Conservation (phyloP, 1,284 basidiomycete species). For the Pholiota adiposa region DNA sequence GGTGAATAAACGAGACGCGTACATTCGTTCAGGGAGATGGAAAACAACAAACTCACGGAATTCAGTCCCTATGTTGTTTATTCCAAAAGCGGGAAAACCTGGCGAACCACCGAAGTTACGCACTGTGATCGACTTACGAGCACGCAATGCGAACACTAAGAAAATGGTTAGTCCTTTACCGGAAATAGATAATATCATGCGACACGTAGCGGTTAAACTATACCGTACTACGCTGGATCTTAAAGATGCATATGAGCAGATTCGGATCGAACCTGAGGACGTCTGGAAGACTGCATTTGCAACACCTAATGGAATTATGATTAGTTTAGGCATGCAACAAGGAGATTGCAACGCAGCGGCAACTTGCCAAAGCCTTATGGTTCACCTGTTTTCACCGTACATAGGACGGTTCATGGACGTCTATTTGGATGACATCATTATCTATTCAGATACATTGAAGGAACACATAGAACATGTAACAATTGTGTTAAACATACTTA, state of each 20-base stretch:
- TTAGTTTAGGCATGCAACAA: slow-evolving; percentile 22
- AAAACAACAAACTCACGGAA: too few species aligned
- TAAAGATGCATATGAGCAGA: slow-evolving; percentile 26
- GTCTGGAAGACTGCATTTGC: slow-evolving; percentile 28
- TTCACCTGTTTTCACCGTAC: slow-evolving; percentile 9
- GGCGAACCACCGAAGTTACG: too few species aligned
- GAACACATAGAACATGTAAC: slow-evolving; percentile 36
- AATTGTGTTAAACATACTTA: slow-evolving; percentile 30
- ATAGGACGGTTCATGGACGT: slow-evolving; percentile 27
- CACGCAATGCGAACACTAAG: too few species aligned
- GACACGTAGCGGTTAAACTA: neutral
- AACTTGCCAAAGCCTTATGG: slow-evolving; percentile 14
- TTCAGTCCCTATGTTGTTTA: too few species aligned
- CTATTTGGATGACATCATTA: slow-evolving; percentile 37
- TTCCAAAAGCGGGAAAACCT: too few species aligned
- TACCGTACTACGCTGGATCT: slow-evolving; percentile 35
- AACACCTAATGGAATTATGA: slow-evolving; percentile 40
- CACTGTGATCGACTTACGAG: too few species aligned
- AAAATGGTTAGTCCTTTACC: too few species aligned
- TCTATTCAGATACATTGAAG: slow-evolving; percentile 35
- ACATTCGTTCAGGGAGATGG: too few species aligned
- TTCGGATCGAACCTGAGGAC: slow-evolving; percentile 33
- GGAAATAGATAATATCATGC: slow-evolving; percentile 6
- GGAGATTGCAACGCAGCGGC: slow-evolving; percentile 14
- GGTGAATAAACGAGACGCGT: too few species aligned